These are phyloP conservation scores for Musa schizocarpa DNA, from an alignment of 176 grass and related monocot genomes.

Conservation along the genomic window DNA sequence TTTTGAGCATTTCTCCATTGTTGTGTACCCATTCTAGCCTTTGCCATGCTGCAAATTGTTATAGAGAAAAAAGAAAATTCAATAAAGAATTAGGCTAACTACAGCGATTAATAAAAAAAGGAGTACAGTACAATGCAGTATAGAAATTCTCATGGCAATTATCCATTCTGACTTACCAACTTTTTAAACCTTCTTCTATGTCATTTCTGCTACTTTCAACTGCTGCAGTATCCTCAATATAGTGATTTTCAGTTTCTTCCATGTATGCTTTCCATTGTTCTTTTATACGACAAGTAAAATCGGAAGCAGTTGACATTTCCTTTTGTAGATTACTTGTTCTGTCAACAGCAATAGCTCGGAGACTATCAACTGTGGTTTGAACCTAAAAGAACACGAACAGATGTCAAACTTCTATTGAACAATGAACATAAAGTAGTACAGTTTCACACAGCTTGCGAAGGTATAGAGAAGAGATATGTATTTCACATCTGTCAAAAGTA, in stretches of 20 bases:
- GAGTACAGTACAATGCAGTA: background rate
- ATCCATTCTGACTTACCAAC: slow-evolving; percentile 28
- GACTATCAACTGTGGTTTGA: slow-evolving; percentile 40
- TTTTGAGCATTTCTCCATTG: slow-evolving; percentile 53
- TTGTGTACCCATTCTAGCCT: slow-evolving; percentile 33
- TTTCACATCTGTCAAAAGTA: slow-evolving; percentile 6
- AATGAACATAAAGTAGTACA: no score
- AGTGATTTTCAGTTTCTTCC: slow-evolving; percentile 44
- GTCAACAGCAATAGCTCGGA: slow-evolving; percentile 33
- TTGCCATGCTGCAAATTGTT: slow-evolving; percentile 39
- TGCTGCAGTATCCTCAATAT: slow-evolving; percentile 34
- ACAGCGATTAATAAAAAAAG: background rate
- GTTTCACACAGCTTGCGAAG: background rate
- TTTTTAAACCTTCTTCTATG: slow-evolving; percentile 31
- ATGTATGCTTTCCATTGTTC: slow-evolving; percentile 57
- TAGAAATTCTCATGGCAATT: background rate
- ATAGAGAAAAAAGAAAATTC: background rate
- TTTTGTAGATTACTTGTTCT: slow-evolving; percentile 35
- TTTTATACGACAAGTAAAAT: slow-evolving; percentile 49
- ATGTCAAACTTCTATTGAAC: background rate
- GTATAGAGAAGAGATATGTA: background rate
- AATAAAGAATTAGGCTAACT: no score
- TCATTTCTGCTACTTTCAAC: slow-evolving; percentile 38
- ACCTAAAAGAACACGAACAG: slow-evolving; percentile 29
- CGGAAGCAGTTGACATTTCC: slow-evolving; percentile 41